Evolutionary conservation across 2,329 filamentous ascomycete species (phyloP), one percentile per base, ranked within the genome.

Genomic region (Bipolaris oryzae): DNA sequence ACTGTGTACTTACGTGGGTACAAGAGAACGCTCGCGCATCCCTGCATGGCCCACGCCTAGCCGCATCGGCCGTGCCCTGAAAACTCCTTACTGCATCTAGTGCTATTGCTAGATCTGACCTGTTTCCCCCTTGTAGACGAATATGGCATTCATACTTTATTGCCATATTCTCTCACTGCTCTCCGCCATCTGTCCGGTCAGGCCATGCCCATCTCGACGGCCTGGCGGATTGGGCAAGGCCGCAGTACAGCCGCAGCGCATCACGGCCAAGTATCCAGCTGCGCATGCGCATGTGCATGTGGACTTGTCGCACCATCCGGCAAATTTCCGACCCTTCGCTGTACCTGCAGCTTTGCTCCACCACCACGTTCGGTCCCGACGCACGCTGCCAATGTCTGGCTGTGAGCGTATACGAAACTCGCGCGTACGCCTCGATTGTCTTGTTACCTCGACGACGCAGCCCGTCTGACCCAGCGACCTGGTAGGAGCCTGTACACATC

Each of bases 251-350:
- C 43, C 44, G 50, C 39, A 47, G 21, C 16, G 11, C 23, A 38
- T 39, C 38, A 31, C 11, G n/a, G 31, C 39, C 34, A n/a, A 35
- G 15, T 25, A 33, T 28, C 9, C 37, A 33, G 15, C 46, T 43
- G 46, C 28, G 18, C 43, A 44, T 57, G 49, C n/a, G n/a, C n/a
- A n/a, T n/a, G n/a, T 21, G 38, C 20, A 15, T 23, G 44, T 55
- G 45, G 51, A 54, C 39, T 50, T 42, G 55, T 58, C 48, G 50
- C 55, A 58, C 55, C 51, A 55, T 50, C 9, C 11, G 6, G 35
- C 33, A 47, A 53, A 38, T 33, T 16, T 42, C 45, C 43, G 39
- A 15, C 7, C 21, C 23, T 23, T n/a, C 9, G 38, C 18, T 31
- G 31, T 50, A 34, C 48, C 48, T 49, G 50, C 50, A 56, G 25